phyloP scores from a whole-genome alignment of 2,329 filamentous ascomycete genomes.

The Corynespora cassiicola region DNA sequence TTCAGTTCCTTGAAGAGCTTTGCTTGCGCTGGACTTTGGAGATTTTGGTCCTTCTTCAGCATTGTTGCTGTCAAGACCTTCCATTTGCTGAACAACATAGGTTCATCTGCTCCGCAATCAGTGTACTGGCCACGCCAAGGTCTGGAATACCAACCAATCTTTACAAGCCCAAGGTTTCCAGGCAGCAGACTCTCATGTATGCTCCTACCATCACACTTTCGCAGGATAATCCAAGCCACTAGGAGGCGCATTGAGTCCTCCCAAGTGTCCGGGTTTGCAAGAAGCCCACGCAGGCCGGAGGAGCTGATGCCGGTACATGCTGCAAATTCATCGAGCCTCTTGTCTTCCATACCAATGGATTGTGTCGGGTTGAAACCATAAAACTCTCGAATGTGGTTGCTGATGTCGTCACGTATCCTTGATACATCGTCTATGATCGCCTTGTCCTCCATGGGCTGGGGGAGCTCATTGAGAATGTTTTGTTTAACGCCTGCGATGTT shows the following conservation, averaged over 20 bases:
- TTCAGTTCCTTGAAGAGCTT: constrained; percentile 23
- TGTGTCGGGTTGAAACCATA: constrained; percentile 21
- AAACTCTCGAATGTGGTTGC: constrained; percentile 28
- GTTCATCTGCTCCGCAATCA: constrained; percentile 16
- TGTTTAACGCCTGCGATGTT: background rate
- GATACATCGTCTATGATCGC: constrained; percentile 23
- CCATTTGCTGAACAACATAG: constrained; percentile 28
- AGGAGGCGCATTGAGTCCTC: constrained; percentile 19
- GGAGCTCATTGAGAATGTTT: constrained; percentile 21
- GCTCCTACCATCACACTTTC: constrained; percentile 18
- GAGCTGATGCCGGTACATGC: constrained; percentile 13
- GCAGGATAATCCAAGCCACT: constrained; percentile 22
- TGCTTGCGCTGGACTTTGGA: constrained; percentile 6
- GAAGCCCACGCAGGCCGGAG: constrained; percentile 7
- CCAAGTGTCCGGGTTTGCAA: constrained; percentile 16
- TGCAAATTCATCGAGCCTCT: constrained; percentile 15
- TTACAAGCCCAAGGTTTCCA: constrained; percentile 11
- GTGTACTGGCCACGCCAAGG: no score
- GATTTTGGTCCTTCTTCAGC: constrained; percentile 16
- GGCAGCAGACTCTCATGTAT: constrained; percentile 21
- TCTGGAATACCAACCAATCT: no score
- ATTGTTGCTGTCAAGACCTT: constrained; percentile 28
- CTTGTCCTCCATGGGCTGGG: constrained; percentile 29
- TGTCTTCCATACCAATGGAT: no score
- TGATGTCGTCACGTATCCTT: constrained; percentile 32